These are phyloP conservation scores for Ambispora gerdemannii DNA, from an alignment of 192 early-diverging fungal species.

Conservation along the genomic window DNA sequence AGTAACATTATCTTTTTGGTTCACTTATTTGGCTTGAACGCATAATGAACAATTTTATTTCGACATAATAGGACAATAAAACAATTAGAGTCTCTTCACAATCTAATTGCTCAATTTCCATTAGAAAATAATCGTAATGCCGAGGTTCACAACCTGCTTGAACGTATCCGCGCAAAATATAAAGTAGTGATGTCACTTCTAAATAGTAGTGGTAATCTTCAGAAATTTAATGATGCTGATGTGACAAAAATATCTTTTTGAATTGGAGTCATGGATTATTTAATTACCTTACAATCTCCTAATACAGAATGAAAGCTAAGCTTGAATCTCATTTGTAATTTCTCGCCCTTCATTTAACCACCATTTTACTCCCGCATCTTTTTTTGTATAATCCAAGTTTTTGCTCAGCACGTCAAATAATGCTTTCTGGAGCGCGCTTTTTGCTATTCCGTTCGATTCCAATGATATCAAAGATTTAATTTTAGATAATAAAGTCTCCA, in stretches of 20 bases:
- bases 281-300: too few species aligned
- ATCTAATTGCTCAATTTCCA: conserved; percentile 46
- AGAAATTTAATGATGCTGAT: conserved; percentile 21
- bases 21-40: too few species aligned
- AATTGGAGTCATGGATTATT: too few species aligned
- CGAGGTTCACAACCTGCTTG: conserved; percentile 48
- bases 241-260: too few species aligned
- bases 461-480: conserved; percentile 33
- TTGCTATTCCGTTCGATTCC: conserved; percentile 23
- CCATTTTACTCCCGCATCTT: conserved; percentile 23
- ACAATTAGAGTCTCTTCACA: conserved; percentile 44
- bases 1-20: too few species aligned
- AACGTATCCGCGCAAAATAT: conserved; percentile 54
- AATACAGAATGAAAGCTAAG: too few species aligned
- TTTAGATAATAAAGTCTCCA: conserved; percentile 37
- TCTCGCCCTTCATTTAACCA: conserved; percentile 24
- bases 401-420: conserved; percentile 16
- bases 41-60: too few species aligned
- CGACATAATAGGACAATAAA: conserved; percentile 48
- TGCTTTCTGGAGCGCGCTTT: conserved; percentile 14
- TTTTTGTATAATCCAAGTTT: conserved; percentile 28
- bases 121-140: conserved; percentile 46
- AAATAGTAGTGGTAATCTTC: conserved; percentile 13
- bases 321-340: not conserved
- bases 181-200: conserved; percentile 48